Percentiles rank a stretch among this genome's conserved stretches.
Evolutionary conservation across 2,329 filamentous ascomycete species (phyloP).

Genomic region (Alternaria dauci): DNA sequence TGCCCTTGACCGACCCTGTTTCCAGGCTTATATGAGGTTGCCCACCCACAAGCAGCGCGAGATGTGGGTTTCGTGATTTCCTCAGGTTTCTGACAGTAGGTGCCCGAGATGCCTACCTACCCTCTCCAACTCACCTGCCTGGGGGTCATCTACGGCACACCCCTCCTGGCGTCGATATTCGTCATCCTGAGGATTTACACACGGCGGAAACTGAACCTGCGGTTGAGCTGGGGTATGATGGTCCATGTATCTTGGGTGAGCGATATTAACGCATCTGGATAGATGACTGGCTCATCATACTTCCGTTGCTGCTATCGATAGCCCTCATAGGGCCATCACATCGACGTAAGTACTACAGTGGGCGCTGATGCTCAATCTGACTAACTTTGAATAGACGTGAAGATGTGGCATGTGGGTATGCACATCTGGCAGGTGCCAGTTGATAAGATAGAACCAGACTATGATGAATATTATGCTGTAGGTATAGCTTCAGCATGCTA

Average conservation of each 20-base stretch:
- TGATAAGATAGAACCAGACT: constrained; percentile 47
- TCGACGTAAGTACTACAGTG: constrained; percentile 37
- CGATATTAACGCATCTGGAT: constrained; percentile 25
- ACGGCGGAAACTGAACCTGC: constrained; percentile 47
- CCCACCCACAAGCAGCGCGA: constrained; percentile 36
- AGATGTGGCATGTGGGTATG: constrained; percentile 51
- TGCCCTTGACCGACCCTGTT: constrained; percentile 20
- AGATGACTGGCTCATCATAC: constrained; percentile 53
- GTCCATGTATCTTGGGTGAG: constrained; percentile 5
- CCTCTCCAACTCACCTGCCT: constrained; percentile 50
- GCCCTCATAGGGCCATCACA: constrained; percentile 50
- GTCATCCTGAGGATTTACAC: constrained; percentile 50
- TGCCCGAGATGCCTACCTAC: constrained; percentile 49
- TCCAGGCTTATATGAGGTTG: constrained; percentile 39
- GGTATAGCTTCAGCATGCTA: constrained; percentile 3
- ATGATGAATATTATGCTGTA: constrained; percentile 49
- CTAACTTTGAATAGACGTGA: constrained; percentile 39
- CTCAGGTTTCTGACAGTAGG: constrained; percentile 29
- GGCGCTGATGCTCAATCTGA: constrained; percentile 1
- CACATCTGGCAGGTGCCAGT: constrained; percentile 49
- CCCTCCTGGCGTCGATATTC: constrained; percentile 44
- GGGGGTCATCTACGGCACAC: constrained; percentile 48
- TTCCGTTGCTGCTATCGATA: constrained; percentile 48
- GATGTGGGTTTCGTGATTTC: constrained; percentile 42
- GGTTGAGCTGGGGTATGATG: constrained; percentile 48